A percentile compares a stretch with the other conserved stretches of the same genome.
Evolutionary conservation across 192 early-diverging fungal species (phyloP).

Genomic region (Coemansia reversa): DNA sequence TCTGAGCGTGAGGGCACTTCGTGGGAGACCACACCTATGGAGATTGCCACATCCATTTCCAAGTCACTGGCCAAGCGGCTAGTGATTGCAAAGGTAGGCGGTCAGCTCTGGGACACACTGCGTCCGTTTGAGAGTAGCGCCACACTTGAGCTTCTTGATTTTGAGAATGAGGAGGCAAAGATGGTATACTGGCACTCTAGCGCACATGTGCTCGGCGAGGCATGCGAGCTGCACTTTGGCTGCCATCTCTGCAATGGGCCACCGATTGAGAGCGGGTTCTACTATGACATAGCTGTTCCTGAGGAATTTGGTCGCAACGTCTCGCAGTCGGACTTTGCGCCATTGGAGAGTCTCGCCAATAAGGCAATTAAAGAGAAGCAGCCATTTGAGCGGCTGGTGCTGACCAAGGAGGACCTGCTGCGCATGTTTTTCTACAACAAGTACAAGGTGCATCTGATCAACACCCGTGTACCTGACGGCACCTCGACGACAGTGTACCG

Average conservation of each 20-base stretch:
- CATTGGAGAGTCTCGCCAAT: constrained; percentile 84
- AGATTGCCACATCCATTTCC: constrained; percentile 81
- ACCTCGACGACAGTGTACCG: constrained; percentile 97
- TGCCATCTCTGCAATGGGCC: constrained; percentile 97
- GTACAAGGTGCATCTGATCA: constrained; percentile 95
- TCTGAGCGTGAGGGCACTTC: constrained; percentile 72
- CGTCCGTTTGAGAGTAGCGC: constrained; percentile 83
- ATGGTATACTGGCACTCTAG: constrained; percentile 98
- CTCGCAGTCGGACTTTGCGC: constrained; percentile 77
- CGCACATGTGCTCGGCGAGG: constrained; percentile 96
- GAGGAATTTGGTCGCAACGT: constrained; percentile 66
- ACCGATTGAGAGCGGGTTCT: constrained; percentile 92
- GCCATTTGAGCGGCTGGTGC: constrained; percentile 83
- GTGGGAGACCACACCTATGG: constrained; percentile 95
- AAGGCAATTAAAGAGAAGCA: constrained; percentile 94
- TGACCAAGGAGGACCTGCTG: constrained; percentile 86
- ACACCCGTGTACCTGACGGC: constrained; percentile 86
- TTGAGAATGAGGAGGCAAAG: constrained; percentile 90
- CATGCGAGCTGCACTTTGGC: constrained; percentile 96
- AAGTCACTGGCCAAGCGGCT: constrained; percentile 88
- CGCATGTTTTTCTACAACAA: constrained; percentile 99
- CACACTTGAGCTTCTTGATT: constrained; percentile 86
- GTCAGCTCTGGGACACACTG: constrained; percentile 82
- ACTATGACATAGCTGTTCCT: constrained; percentile 91
- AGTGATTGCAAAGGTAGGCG: constrained; percentile 95